Evolutionary conservation across 108 stramenopile species (phyloP).

Genomic region (Fragilaria crotonensis): DNA sequence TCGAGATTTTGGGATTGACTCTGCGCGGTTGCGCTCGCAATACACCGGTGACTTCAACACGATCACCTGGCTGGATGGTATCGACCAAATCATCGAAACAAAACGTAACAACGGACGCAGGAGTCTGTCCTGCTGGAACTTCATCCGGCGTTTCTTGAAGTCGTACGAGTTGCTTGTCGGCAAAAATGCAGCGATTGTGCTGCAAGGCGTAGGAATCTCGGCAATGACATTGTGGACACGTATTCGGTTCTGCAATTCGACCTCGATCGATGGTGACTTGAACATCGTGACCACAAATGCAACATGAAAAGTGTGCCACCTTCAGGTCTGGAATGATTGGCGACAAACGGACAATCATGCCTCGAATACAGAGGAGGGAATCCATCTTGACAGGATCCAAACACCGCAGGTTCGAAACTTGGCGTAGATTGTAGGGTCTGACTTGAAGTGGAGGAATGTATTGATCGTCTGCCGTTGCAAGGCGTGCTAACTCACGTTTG

Average conservation of each 20-base stretch:
- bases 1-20: slow-evolving; percentile 83
- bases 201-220: slow-evolving; percentile 65
- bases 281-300: slow-evolving; percentile 70
- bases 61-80: slow-evolving; percentile 92
- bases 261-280: slow-evolving; percentile 92
- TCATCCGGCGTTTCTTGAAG: slow-evolving; percentile 97
- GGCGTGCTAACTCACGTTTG: slow-evolving; percentile 50
- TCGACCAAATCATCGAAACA: slow-evolving; percentile 98
- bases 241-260: slow-evolving; percentile 87
- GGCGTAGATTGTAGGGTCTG: slow-evolving; percentile 84
- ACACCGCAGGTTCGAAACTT: slow-evolving; percentile 78
- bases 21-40: slow-evolving; percentile 91
- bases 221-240: slow-evolving; percentile 59
- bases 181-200: slow-evolving; percentile 94
- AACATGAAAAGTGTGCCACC: slow-evolving; percentile 91
- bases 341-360: slow-evolving; percentile 94
- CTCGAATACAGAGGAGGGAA: slow-evolving; percentile 80
- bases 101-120: slow-evolving; percentile 89
- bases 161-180: slow-evolving; percentile 96
- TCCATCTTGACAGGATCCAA: slow-evolving; percentile 95
- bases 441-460: slow-evolving; percentile 77
- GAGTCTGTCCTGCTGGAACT: slow-evolving; percentile 98
- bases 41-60: slow-evolving; percentile 95
- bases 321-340: slow-evolving; percentile 97
- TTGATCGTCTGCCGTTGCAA: slow-evolving; percentile 30